Evolutionary conservation across 257 asterid species (phyloP).

Genomic region (Solanum paucissectum): DNA sequence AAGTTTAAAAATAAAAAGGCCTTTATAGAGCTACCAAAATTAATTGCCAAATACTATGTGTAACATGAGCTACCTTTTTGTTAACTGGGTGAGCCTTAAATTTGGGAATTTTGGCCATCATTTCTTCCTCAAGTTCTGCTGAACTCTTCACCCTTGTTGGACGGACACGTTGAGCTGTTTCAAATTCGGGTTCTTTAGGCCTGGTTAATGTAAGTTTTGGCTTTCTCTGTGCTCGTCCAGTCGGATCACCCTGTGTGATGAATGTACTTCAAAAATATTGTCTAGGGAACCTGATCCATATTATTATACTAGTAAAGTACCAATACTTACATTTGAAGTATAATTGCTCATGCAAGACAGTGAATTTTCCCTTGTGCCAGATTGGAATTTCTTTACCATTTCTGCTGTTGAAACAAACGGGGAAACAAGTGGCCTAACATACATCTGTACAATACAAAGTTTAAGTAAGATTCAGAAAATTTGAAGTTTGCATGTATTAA

Average conservation of each 20-base stretch:
- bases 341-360: conserved; percentile 23
- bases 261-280: not conserved
- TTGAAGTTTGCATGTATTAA: not conserved
- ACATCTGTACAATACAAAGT: conserved; percentile 32
- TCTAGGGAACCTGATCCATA: not conserved
- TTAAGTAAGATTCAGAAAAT: not conserved
- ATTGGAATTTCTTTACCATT: conserved; percentile 79
- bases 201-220: conserved; percentile 71
- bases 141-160: conserved; percentile 60
- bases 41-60: not conserved
- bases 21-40: not conserved
- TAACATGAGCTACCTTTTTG: conserved; percentile 44
- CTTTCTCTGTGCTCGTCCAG: conserved; percentile 24
- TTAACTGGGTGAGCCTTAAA: conserved; percentile 83
- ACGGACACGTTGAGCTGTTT: conserved; percentile 80
- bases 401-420: conserved; percentile 86
- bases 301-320: not conserved
- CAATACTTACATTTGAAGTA: conserved; percentile 36
- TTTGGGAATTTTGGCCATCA: conserved; percentile 89
- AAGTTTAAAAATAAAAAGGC: not conserved
- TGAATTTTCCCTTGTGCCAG: conserved; percentile 64
- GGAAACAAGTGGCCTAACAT: conserved; percentile 58
- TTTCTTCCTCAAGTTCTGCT: conserved; percentile 85
- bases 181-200: conserved; percentile 89
- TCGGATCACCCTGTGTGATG: conserved; percentile 9